Percentiles rank a stretch among this genome's conserved stretches.
Conservation (phyloP, 2,329 filamentous ascomycete genomes). For the Uncinocarpus reesii region DNA sequence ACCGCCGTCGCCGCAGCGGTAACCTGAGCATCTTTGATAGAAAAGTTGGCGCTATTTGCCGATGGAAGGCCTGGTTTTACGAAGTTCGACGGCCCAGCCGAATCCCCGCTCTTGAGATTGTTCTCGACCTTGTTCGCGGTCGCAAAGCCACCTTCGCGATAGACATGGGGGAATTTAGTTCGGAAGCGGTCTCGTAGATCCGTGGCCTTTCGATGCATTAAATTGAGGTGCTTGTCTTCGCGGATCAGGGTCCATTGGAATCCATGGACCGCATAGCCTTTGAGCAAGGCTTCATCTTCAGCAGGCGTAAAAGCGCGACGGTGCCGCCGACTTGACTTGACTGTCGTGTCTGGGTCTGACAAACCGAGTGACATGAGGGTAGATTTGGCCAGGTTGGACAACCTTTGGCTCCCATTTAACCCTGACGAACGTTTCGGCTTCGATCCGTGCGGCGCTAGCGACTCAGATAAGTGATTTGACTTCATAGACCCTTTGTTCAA, state of each 20-base stretch:
- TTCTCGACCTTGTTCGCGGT: constrained; percentile 24
- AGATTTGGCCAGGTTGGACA: constrained; percentile 27
- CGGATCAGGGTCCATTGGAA: constrained; percentile 52
- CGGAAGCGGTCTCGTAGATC: constrained; percentile 54
- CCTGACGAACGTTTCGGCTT: constrained; percentile 6
- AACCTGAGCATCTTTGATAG: neutral
- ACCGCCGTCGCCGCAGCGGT: constrained; percentile 7
- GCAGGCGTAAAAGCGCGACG: constrained; percentile 46
- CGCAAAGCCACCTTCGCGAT: constrained; percentile 38
- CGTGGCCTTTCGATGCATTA: constrained; percentile 45
- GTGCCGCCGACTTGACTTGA: constrained; percentile 42
- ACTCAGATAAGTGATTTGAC: neutral
- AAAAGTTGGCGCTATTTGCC: neutral
- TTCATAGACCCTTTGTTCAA: constrained; percentile 2
- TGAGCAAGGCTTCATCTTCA: constrained; percentile 50
- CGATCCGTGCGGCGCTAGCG: neutral
- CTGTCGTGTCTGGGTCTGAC: constrained; percentile 37
- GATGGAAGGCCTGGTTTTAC: neutral
- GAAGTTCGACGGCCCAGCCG: too few species aligned
- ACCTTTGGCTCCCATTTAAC: constrained; percentile 22
- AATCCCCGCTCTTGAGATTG: neutral
- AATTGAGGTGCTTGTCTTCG: constrained; percentile 44
- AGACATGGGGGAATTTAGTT: constrained; percentile 49
- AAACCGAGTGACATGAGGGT: constrained; percentile 38
- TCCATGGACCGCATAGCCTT: constrained; percentile 50